Conservation (phyloP, 139 green algal species). For the Picochlorum sp. region DNA sequence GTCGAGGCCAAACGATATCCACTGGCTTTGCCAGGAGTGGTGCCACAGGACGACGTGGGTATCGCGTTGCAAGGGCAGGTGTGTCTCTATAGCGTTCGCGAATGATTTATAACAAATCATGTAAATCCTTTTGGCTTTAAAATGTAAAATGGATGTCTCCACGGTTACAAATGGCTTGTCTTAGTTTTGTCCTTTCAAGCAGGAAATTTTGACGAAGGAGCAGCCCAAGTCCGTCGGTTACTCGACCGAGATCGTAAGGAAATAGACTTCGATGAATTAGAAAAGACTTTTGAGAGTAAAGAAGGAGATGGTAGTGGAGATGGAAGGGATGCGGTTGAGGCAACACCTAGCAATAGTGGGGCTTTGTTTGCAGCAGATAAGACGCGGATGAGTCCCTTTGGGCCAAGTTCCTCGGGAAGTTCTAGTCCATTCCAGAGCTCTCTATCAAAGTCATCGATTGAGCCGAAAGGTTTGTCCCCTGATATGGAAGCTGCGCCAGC, state of each 20-base stretch:
- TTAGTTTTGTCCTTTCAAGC: not conserved
- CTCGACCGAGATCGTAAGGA: conserved; percentile 63
- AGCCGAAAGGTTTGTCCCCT: conserved; percentile 49
- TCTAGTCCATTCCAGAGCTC: conserved; percentile 28
- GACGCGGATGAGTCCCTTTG: conserved; percentile 18
- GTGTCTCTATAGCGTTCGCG: too few species aligned
- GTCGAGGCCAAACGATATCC: too few species aligned
- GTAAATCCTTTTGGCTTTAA: too few species aligned
- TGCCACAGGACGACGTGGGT: too few species aligned
- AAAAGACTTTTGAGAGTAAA: conserved; percentile 10
- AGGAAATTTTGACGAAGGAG: conserved; percentile 37
- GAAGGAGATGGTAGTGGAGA: conserved; percentile 1
- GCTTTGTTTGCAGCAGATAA: conserved; percentile 10
- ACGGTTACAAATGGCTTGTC: too few species aligned
- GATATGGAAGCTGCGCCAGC: conserved; percentile 47
- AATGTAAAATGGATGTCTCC: too few species aligned
- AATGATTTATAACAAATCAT: too few species aligned
- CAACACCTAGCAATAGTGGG: conserved; percentile 5
- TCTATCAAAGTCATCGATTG: conserved; percentile 34
- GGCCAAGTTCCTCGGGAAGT: not conserved
- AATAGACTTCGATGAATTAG: conserved; percentile 34
- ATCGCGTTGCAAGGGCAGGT: too few species aligned
- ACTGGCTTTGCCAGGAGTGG: too few species aligned
- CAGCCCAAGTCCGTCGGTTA: conserved; percentile 56
- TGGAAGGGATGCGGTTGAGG: not conserved